Base-by-base conservation (phyloP, 1,139 yeast species). In the Saccharomyces uvarum region DNA sequence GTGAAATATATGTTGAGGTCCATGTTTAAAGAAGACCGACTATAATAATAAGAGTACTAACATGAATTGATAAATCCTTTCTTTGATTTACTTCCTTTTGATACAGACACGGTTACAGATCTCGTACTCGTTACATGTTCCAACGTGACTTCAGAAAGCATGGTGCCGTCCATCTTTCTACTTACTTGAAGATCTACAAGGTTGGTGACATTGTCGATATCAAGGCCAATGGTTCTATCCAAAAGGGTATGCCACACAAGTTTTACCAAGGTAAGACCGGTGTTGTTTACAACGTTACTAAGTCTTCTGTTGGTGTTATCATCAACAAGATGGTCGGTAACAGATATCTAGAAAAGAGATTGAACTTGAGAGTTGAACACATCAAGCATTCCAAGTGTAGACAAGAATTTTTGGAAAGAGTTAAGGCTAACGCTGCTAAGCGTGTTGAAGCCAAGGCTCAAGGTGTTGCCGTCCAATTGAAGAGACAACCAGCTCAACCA, bases 221-320 rank as follows among this genome's bases (percentile, higher is more conserved):
- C 83, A 91, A 89, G 82, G 99, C 96, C 79, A 93, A 93, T 78
- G 97, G 97, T 84, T 84, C 99, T 70, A 83, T 91, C 82, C 98
- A 93, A 79, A 90, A 91, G 86, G 98, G 99, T 88, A 90, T 93
- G 97, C 99, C 99, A 77, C 97, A 89, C 90, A 93, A 93, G 84
- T 91, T 84, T 87, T 93, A 93, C 97, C 97, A 91, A 84, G 99
- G 99, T 81, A 93, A 90, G 87, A 93, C 99, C 68, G 99, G 99
- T 86, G 89, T 91, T 70, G 86, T 93, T 67, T 93, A 84, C 95
- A 93, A 93, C 85, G 95, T 93, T 70, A 93, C 99, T 86, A 93
- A 88, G 84, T 80, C 96, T 63, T 82, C 99, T 64, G 98, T 93
- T 68, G 99, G 99, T 85, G 95, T 93, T 71, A 88, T 93, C 75